Evolutionary conservation across 768 basidiomycete genomes (phyloP), one percentile per base, ranked within the genome.

Genomic region (Mycena pura): DNA sequence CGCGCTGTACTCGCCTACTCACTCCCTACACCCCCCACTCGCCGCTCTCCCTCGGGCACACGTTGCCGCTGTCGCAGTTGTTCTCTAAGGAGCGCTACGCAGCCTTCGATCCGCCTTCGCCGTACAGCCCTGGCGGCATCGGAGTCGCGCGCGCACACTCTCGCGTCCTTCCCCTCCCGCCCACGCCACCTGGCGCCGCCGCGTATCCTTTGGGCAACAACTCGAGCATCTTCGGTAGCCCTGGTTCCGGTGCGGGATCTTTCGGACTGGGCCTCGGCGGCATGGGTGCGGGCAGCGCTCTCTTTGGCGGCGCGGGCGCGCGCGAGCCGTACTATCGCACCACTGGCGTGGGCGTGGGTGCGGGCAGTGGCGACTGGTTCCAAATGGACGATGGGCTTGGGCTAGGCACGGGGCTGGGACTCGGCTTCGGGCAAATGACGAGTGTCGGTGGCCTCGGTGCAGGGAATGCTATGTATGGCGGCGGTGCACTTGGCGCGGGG

Each of bases 341-440:
- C 41, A 38, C 25, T 21, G 38, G 27, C 13, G 55, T 31, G 31
- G 15, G 14, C 32, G 27, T 9, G 25, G 50, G 24, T 8, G 34
- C 32, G 29, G 50, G 43, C 22, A 43, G 48, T 22, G 58, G 62
- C 14, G 66, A 63, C 34, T 68, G 67, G 67, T 25, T 68, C 24
- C 60, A 64, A 22, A 51, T 61, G 39, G 67, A 68, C 25, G 63
- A 65, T 29, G 55, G 43, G 27, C 54, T 39, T 1, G 56, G 62
- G n/a, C 50, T 52, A 2, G 56, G 46, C 9, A 44, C 53, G 11
- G 56, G 48, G 21, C 40, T 50, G 24, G 58, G 48, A n/a, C n/a
- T n/a, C n/a, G n/a, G n/a, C n/a, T n/a, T n/a, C n/a, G n/a, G n/a
- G n/a, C n/a, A n/a, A n/a, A n/a, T n/a, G n/a, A n/a, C n/a, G n/a